Base-by-base conservation (phyloP, 306 rosid species). In the Quercus glauca region DNA sequence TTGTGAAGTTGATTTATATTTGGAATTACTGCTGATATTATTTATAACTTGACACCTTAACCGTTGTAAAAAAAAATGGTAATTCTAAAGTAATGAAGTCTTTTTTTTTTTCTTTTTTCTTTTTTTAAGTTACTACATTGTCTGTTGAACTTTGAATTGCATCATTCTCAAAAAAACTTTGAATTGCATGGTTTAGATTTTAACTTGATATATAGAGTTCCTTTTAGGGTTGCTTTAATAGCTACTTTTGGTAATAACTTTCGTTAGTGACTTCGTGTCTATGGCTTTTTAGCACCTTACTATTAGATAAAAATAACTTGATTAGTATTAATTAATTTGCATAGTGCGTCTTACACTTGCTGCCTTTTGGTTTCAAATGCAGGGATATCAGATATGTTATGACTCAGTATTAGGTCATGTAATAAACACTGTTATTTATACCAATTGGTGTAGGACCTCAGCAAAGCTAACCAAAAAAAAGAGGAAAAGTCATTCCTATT, bases 361-460 rank as follows among this genome's bases (percentile, higher is more conserved):
- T 58, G 15, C 89, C 81, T 86, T 86, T 86, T 86, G 90, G 84
- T 78, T 86, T 74, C n/a, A 81, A 83, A 67, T 81, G 87, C 49
- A 63, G 76, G 77, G 61, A 72, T 49, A 49, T 12, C 17, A 13
- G 53, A 12, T 49, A 49, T 49, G 53, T 49, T 49, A 13, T 49
- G 53, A 11, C 53, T 49, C 17, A 49, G 53, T 49, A 80, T 81
- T 55, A 26, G 37, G 57, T 71, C 78, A 80, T 80, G 80, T 82
- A 55, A 79, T 82, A 55, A 79, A 74, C 56, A 63, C 37, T 64
- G 64, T 75, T 58, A 78, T 49, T 75, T 58, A 78, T 49, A 71
- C 76, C 87, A 71, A 83, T 80, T 80, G 85, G 85, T 86, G 87
- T 83, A 86, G 69, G 79, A 83, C 55, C 73, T 74, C n/a, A 84